Conservation (phyloP, 768 basidiomycete species). For the Mycena indigotica region DNA sequence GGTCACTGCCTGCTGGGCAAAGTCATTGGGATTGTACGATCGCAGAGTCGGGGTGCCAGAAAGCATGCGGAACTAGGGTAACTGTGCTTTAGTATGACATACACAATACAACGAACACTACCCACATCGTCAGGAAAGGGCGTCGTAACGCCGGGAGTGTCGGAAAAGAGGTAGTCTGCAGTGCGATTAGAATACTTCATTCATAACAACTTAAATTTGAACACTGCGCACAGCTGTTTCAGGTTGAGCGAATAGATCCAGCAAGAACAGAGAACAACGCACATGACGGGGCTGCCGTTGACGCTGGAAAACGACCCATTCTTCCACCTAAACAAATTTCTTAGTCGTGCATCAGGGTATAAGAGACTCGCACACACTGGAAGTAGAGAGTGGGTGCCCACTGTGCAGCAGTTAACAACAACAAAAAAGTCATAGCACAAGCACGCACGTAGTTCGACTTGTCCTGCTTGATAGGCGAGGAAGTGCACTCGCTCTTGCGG, state of each 20-base stretch:
- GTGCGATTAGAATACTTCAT: background rate
- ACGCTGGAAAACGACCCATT: conserved; percentile 49
- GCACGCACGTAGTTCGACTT: conserved; percentile 51
- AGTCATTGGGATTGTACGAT: conserved; percentile 34
- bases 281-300: conserved; percentile 40
- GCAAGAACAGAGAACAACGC: conserved; percentile 7
- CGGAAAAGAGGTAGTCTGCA: conserved; percentile 52
- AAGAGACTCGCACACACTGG: conserved; percentile 36
- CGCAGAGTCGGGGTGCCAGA: conserved; percentile 38
- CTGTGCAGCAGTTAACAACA: background rate
- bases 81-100: conserved; percentile 4
- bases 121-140: conserved; percentile 58
- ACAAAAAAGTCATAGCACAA: background rate
- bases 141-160: conserved; percentile 48
- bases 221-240: conserved; percentile 18
- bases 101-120: conserved; percentile 7
- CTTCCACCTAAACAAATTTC: conserved; percentile 37
- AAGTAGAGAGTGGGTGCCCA: conserved; percentile 48
- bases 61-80: conserved; percentile 54
- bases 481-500: conserved; percentile 51
- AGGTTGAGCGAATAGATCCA: background rate
- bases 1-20: conserved; percentile 40
- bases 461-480: conserved; percentile 56
- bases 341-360: background rate
- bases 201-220: too few relatives aligned